Percentiles rank a stretch among this genome's conserved stretches.
These are phyloP conservation scores for Dianthus caryophyllus DNA, from an alignment of 148 eudicot species.

Conservation along the genomic window DNA sequence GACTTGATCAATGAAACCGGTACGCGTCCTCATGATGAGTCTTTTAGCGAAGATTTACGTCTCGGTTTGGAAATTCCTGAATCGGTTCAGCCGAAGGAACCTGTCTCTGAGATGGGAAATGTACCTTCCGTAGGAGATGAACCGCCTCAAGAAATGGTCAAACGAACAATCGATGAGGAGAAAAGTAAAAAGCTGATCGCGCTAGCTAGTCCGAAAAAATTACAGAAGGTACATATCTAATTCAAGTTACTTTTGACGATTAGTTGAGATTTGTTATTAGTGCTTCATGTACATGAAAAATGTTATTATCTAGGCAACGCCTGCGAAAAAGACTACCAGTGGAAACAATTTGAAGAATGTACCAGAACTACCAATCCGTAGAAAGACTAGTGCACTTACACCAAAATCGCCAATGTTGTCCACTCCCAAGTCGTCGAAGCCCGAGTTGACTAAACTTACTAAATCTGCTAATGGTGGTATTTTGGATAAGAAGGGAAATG, in stretches of 20 bases:
- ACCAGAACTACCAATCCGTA: constrained; percentile 35
- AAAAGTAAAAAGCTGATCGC: constrained; percentile 27
- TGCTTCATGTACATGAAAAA: constrained; percentile 15
- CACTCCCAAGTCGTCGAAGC: constrained; percentile 44
- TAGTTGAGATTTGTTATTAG: neutral
- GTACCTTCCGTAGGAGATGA: constrained; percentile 27
- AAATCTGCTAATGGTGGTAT: constrained; percentile 33
- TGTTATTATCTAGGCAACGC: constrained; percentile 34
- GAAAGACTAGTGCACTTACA: constrained; percentile 10
- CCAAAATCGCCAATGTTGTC: constrained; percentile 38
- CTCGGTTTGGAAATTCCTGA: constrained; percentile 13
- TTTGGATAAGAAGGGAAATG: constrained; percentile 39
- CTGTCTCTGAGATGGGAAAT: constrained; percentile 34
- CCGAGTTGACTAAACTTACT: constrained; percentile 26
- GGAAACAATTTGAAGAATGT: constrained; percentile 40
- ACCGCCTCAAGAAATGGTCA: constrained; percentile 29
- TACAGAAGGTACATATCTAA: constrained; percentile 45
- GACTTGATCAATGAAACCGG: constrained; percentile 21
- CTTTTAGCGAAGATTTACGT: constrained; percentile 31
- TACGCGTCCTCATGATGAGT: constrained; percentile 20
- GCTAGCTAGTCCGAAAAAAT: constrained; percentile 24
- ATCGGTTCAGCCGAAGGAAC: constrained; percentile 27
- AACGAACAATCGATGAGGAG: constrained; percentile 17
- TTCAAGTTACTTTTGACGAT: too few species aligned
- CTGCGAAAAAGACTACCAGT: constrained; percentile 33